Percentiles rank a stretch among this genome's conserved stretches.
phyloP scores from a whole-genome alignment of 1,139 yeast genomes.

The Taiozyma sp. region DNA sequence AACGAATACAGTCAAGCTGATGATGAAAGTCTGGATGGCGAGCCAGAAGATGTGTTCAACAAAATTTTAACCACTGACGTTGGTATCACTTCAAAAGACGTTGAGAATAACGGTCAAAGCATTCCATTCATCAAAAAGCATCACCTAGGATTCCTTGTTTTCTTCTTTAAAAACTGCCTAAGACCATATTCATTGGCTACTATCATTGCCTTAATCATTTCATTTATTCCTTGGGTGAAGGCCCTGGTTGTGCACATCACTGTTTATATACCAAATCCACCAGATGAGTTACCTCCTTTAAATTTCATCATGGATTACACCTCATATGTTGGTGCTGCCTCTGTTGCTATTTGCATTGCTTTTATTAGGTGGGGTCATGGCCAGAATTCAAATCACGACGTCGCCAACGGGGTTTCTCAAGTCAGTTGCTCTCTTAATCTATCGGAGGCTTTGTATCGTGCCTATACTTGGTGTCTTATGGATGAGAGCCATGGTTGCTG shows the following conservation, averaged over 20 bases:
- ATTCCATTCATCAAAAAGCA: slow-evolving; percentile 27
- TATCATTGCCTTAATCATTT: slow-evolving; percentile 53
- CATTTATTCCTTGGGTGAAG: slow-evolving; percentile 84
- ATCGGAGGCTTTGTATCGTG: slow-evolving; percentile 45
- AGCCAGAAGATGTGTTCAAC: slow-evolving; percentile 3
- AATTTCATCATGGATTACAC: slow-evolving; percentile 82
- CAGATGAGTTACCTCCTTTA: slow-evolving; percentile 77
- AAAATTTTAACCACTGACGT: slow-evolving; percentile 19
- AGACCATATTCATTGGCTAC: slow-evolving; percentile 71
- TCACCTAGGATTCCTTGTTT: slow-evolving; percentile 27
- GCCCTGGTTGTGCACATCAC: slow-evolving; percentile 59
- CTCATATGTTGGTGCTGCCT: slow-evolving; percentile 76
- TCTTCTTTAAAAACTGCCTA: slow-evolving; percentile 44
- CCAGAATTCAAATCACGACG: slow-evolving; percentile 55
- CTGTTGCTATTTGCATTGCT: slow-evolving; percentile 84
- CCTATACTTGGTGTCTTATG: slow-evolving; percentile 61
- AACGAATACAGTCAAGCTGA: slow-evolving; percentile 51
- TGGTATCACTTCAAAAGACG: slow-evolving; percentile 21
- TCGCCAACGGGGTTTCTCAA: slow-evolving; percentile 76
- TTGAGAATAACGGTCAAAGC: slow-evolving; percentile 23
- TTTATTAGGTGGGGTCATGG: slow-evolving; percentile 78
- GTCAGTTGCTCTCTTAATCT: slow-evolving; percentile 39
- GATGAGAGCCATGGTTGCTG: slow-evolving; percentile 40
- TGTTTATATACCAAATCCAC: slow-evolving; percentile 56
- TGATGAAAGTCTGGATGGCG: neutral